These are phyloP conservation scores for Cordyceps cicadae DNA, from an alignment of 2,329 filamentous ascomycete genomes.

Conservation along the genomic window DNA sequence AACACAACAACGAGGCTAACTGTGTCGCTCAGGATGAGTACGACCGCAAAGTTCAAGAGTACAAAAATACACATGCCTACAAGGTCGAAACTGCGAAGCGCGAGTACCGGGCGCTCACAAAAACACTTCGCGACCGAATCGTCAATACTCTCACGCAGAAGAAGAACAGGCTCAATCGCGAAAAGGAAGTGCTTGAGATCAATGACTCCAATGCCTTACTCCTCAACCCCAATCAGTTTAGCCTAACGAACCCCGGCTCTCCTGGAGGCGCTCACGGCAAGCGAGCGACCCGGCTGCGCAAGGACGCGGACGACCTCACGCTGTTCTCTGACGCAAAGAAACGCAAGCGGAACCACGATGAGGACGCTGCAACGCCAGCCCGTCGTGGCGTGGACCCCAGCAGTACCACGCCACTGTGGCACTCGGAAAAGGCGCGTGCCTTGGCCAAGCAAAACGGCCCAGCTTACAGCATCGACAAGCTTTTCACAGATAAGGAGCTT, in stretches of 20 bases:
- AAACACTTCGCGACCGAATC: conserved; percentile 57
- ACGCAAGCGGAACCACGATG: conserved; percentile 51
- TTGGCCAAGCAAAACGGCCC: conserved; percentile 49
- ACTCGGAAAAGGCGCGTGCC: conserved; percentile 48
- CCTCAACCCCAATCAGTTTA: conserved; percentile 61
- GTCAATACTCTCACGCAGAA: conserved; percentile 58
- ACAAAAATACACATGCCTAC: conserved; percentile 52
- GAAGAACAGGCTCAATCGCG: conserved; percentile 54
- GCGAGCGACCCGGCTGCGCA: conserved; percentile 52
- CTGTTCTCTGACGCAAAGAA: conserved; percentile 51
- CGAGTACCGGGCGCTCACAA: conserved; percentile 51
- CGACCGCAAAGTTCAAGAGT: conserved; percentile 52
- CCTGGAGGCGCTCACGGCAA: conserved; percentile 56
- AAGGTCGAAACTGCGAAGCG: conserved; percentile 54
- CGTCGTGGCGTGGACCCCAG: conserved; percentile 48
- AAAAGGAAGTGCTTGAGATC: conserved; percentile 62
- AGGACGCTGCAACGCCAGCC: conserved; percentile 53
- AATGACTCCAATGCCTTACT: conserved; percentile 57
- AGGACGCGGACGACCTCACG: conserved; percentile 50
- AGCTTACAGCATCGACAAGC: conserved; percentile 59
- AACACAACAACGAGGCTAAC: background rate
- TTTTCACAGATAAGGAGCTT: conserved; percentile 63
- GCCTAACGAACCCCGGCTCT: conserved; percentile 55
- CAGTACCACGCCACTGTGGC: conserved; percentile 54
- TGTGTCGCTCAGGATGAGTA: conserved; percentile 46